phyloP scores from a whole-genome alignment of 108 stramenopile genomes.

The Cyclotella sp. region DNA sequence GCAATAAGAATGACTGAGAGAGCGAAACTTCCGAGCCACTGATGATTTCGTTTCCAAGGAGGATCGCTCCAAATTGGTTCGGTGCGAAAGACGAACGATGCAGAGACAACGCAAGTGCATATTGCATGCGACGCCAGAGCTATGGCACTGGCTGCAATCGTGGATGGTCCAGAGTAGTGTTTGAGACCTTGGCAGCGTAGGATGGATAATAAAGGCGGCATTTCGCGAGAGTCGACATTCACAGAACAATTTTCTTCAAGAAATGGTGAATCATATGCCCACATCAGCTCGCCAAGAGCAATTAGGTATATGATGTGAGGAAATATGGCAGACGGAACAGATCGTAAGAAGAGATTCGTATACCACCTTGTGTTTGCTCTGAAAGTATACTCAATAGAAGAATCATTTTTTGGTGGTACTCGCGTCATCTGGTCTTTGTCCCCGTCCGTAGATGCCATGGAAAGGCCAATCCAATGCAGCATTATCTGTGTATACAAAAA shows the following conservation, averaged over 20 bases:
- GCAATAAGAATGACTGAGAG: conserved; percentile 43
- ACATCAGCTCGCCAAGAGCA: conserved; percentile 55
- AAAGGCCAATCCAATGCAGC: conserved; percentile 69
- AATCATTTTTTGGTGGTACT: conserved; percentile 86
- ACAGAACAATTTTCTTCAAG: conserved; percentile 31
- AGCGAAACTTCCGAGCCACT: conserved; percentile 56
- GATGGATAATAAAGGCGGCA: conserved; percentile 28
- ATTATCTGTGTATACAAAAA: conserved; percentile 72
- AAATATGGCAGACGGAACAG: conserved; percentile 63
- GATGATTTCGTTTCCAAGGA: conserved; percentile 70
- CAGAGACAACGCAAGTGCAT: conserved; percentile 63
- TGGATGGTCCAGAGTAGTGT: conserved; percentile 66
- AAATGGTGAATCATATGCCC: conserved; percentile 44
- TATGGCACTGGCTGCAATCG: conserved; percentile 56
- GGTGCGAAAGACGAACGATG: conserved; percentile 70
- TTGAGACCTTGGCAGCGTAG: conserved; percentile 72
- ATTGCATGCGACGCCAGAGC: conserved; percentile 66
- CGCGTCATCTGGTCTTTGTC: conserved; percentile 63
- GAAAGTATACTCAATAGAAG: conserved; percentile 64
- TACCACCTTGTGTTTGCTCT: conserved; percentile 60
- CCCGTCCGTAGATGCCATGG: conserved; percentile 67
- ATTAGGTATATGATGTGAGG: conserved; percentile 77
- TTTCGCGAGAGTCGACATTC: neutral
- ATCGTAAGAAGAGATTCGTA: conserved; percentile 53
- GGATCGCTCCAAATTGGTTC: conserved; percentile 58